These are phyloP conservation scores for Plectosphaerella plurivora DNA, from an alignment of 2,329 filamentous ascomycete species.

Conservation along the genomic window DNA sequence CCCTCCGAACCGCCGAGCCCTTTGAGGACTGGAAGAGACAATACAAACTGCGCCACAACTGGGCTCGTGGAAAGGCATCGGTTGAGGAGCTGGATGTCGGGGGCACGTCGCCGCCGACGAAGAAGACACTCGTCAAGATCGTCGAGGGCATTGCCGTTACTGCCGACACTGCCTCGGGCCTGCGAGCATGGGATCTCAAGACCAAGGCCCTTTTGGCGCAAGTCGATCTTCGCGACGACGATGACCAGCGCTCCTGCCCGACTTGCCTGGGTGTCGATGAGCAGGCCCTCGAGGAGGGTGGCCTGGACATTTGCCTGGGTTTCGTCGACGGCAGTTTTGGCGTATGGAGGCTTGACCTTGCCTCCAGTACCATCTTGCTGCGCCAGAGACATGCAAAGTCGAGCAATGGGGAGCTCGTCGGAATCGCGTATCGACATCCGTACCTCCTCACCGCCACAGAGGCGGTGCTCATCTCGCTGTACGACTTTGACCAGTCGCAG, in stretches of 20 bases:
- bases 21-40: slow-evolving; percentile 74
- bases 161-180: slow-evolving; percentile 62
- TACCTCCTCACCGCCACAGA: slow-evolving; percentile 77
- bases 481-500: slow-evolving; percentile 49
- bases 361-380: slow-evolving; percentile 35
- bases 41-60: slow-evolving; percentile 87
- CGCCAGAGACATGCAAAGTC: slow-evolving; percentile 58
- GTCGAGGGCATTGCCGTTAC: slow-evolving; percentile 74
- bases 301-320: slow-evolving; percentile 61
- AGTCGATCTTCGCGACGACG: slow-evolving; percentile 23
- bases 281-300: slow-evolving; percentile 31
- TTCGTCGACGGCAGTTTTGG: slow-evolving; percentile 69
- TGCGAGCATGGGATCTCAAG: slow-evolving; percentile 75
- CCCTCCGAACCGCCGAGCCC: slow-evolving; percentile 49
- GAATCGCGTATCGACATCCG: slow-evolving; percentile 68
- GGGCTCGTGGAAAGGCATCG: slow-evolving; percentile 76
- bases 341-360: slow-evolving; percentile 58
- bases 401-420: slow-evolving; percentile 61
- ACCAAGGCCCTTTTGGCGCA: slow-evolving; percentile 56
- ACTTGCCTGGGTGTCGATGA: slow-evolving; percentile 65
- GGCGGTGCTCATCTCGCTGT: slow-evolving; percentile 70
- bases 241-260: slow-evolving; percentile 33
- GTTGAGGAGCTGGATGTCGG: slow-evolving; percentile 70
- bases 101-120: slow-evolving; percentile 14
- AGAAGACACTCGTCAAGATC: slow-evolving; percentile 70